Base-by-base conservation (phyloP, 108 stramenopile species). In the Fragilariopsis cylindrus region DNA sequence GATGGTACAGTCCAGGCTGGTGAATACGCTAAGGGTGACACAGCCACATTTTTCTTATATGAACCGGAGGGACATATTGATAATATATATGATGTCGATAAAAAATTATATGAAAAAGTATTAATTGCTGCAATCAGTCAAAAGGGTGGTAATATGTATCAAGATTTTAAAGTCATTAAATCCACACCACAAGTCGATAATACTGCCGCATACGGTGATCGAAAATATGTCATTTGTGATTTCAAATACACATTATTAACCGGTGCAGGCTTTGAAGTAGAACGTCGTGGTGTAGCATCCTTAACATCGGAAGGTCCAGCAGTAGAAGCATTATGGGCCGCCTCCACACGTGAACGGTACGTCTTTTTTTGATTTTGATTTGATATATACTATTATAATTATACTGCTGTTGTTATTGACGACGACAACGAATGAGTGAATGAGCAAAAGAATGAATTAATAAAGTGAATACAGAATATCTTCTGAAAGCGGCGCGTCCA, bases 11-110 rank as follows among this genome's bases (percentile, higher is more conserved):
- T 98, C 53, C 94, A 96, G 47, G 95, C 93, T 48, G 97, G 97
- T 3, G 93, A 98, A 78, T 98, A 98, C 79, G 92, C 86, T 50
- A 96, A 96, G 86, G 97, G 96, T n/a, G 97, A 98, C 79, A 96
- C 96, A 16, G 97, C 97, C 7, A 94, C 96, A 42, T 83, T 97
- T 68, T 97, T 85, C 65, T 82, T 94, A 40, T 85, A 91, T 72
- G 74, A 78, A 30, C 84, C 87, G 40, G 75, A 65, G 47, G 87
- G 87, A 30, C 85, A 89, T 30, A 87, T 91, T 7, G 81, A 86
- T 71, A 82, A 89, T 60, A 75, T 94, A 81, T 84, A 75, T 30
- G 71, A 74, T 4, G 81, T 85, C 48, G 77, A 78, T 45, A 92
- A 92, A 73, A 70, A 70, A 48, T 85, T 93, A 65, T 93, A 85